A percentile compares a stretch with the other conserved stretches of the same genome.
Conservation (phyloP, 106 monocot species). For the Hemerocallis citrina region DNA sequence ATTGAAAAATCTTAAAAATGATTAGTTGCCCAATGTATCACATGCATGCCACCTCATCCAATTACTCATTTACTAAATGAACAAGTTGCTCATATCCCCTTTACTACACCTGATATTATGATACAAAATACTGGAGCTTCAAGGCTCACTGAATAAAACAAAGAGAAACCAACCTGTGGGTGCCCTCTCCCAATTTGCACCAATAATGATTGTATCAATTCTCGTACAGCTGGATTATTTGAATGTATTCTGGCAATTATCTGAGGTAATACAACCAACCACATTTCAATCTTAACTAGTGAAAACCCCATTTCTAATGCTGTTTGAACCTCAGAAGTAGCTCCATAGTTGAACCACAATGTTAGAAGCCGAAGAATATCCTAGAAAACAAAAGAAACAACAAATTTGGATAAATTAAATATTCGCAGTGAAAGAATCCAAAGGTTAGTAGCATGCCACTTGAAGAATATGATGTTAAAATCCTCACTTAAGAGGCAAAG, state of each 20-base stretch:
- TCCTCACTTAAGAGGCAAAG: too few relatives aligned
- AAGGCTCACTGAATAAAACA: neutral
- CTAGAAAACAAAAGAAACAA: constrained; percentile 20
- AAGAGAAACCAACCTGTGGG: constrained; percentile 72
- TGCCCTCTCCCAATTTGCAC: constrained; percentile 88
- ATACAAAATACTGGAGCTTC: neutral
- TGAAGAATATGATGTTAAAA: too few relatives aligned
- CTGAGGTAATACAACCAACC: constrained; percentile 97
- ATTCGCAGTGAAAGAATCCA: too few relatives aligned
- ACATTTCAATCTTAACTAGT: constrained; percentile 97
- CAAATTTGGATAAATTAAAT: too few relatives aligned
- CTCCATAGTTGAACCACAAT: constrained; percentile 97
- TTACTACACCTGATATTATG: too few relatives aligned
- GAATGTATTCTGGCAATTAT: constrained; percentile 99
- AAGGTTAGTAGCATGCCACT: too few relatives aligned
- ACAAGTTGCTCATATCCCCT: too few relatives aligned
- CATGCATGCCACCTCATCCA: too few relatives aligned
- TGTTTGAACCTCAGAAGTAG: constrained; percentile 86
- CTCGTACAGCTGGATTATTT: constrained; percentile 84
- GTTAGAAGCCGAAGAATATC: constrained; percentile 98
- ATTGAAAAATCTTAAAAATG: too few relatives aligned
- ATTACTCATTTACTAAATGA: too few relatives aligned
- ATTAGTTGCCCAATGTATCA: too few relatives aligned
- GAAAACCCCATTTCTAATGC: constrained; percentile 89
- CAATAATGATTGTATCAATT: constrained; percentile 88